Percentiles rank a stretch among this genome's conserved stretches.
These are phyloP conservation scores for Arthrinium phaeospermum DNA, from an alignment of 2,329 filamentous ascomycete genomes.

Conservation along the genomic window DNA sequence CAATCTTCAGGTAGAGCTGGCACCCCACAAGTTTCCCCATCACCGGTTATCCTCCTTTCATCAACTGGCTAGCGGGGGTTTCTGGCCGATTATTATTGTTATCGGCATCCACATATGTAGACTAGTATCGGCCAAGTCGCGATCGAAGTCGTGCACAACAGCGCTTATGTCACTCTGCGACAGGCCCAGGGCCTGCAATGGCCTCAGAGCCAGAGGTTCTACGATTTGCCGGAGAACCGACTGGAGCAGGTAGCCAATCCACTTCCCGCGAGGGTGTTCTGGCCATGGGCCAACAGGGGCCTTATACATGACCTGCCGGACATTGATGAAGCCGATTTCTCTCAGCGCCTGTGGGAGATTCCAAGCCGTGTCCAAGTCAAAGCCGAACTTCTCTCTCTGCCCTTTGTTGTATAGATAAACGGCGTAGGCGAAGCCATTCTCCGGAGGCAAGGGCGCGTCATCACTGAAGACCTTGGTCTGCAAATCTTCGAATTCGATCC, in stretches of 20 bases:
- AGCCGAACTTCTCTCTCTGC: slow-evolving; percentile 17
- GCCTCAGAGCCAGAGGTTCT: slow-evolving; percentile 20
- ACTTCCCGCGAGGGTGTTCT: slow-evolving; percentile 21
- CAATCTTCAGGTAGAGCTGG: too few relatives aligned
- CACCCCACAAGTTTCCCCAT: neutral
- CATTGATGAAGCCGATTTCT: slow-evolving; percentile 30
- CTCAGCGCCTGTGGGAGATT: slow-evolving; percentile 23
- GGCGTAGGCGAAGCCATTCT: slow-evolving; percentile 14
- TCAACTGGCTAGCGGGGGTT: neutral
- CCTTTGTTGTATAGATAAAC: slow-evolving; percentile 15
- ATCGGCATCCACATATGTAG: slow-evolving; percentile 20
- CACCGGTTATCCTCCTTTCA: neutral
- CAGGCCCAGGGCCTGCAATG: slow-evolving; percentile 18
- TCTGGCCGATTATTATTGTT: neutral
- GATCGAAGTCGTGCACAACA: slow-evolving; percentile 21
- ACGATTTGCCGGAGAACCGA: slow-evolving; percentile 14
- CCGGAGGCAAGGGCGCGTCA: slow-evolving; percentile 33
- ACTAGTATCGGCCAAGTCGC: slow-evolving; percentile 6
- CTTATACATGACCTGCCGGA: slow-evolving; percentile 28
- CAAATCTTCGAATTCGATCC: slow-evolving; percentile 47
- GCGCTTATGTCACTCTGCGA: slow-evolving; percentile 20
- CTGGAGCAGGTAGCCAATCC: slow-evolving; percentile 23
- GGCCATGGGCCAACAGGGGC: slow-evolving; percentile 35
- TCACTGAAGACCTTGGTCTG: slow-evolving; percentile 39
- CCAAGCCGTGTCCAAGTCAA: slow-evolving; percentile 21